A percentile compares a stretch with the other conserved stretches of the same genome.
Conservation (phyloP, 2,329 filamentous ascomycete genomes). For the Aureobasidium mangrovei region DNA sequence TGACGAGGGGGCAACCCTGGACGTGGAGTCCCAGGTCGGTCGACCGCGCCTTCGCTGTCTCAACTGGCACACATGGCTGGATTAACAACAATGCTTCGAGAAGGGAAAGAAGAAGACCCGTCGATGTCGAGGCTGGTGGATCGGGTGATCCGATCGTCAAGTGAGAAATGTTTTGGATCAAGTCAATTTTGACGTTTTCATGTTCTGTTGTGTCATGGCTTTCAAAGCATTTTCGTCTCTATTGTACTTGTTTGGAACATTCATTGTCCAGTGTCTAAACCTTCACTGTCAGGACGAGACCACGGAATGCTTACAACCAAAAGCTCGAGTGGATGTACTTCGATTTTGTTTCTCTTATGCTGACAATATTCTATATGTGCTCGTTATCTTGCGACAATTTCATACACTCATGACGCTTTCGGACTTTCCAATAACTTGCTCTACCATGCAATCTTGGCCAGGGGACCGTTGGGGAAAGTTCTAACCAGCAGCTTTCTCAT, state of each 20-base stretch:
- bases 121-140: slow-evolving; percentile 6
- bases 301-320: too few relatives aligned
- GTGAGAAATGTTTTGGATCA: background rate
- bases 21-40: slow-evolving; percentile 72
- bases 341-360: too few relatives aligned
- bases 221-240: too few relatives aligned
- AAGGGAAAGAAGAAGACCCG: slow-evolving; percentile 3
- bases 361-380: too few relatives aligned
- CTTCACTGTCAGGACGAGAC: too few relatives aligned
- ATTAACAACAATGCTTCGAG: background rate
- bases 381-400: too few relatives aligned
- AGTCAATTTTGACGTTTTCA: too few relatives aligned
- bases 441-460: slow-evolving; percentile 45
- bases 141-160: background rate
- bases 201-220: too few relatives aligned
- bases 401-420: too few relatives aligned
- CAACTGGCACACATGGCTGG: slow-evolving; percentile 2
- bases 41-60: slow-evolving; percentile 54
- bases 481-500: slow-evolving; percentile 43
- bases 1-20: slow-evolving; percentile 74
- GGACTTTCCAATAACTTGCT: background rate
- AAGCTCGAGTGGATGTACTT: too few relatives aligned
- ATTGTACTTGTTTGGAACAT: too few relatives aligned
- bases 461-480: slow-evolving; percentile 34
- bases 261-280: too few relatives aligned